Conservation (phyloP, 1,284 basidiomycete species). For the Peniophora sp. region DNA sequence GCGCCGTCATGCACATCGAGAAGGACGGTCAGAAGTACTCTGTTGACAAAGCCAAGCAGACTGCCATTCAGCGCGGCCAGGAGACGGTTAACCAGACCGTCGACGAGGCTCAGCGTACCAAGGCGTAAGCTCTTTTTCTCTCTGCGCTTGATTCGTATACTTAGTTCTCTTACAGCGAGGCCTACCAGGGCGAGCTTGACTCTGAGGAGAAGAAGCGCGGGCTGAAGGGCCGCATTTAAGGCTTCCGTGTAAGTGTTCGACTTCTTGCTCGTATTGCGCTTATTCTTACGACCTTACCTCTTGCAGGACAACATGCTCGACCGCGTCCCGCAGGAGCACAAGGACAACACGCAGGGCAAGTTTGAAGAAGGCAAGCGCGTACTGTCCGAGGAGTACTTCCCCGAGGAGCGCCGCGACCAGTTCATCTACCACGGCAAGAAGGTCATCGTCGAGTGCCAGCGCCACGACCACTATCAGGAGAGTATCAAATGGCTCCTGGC, state of each 20-base stretch:
- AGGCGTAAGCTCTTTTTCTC: constrained; percentile 10
- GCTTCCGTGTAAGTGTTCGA: constrained; percentile 21
- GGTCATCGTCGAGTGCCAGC: constrained; percentile 89
- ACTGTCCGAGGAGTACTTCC: constrained; percentile 77
- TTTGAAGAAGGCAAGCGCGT: constrained; percentile 54
- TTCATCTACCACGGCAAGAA: constrained; percentile 79
- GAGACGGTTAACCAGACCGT: constrained; percentile 11
- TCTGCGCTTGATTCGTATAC: background rate
- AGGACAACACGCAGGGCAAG: constrained; percentile 45
- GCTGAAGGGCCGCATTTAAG: constrained; percentile 39
- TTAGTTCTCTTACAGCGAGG: constrained; percentile 12
- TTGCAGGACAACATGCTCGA: constrained; percentile 37
- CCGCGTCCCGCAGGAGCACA: constrained; percentile 53
- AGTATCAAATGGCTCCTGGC: constrained; percentile 75
- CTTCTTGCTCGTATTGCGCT: background rate
- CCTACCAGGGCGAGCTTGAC: constrained; percentile 27
- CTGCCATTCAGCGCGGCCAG: constrained; percentile 13
- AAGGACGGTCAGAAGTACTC: constrained; percentile 27
- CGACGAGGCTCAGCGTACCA: constrained; percentile 24
- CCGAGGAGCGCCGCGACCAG: constrained; percentile 77
- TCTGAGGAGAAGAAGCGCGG: constrained; percentile 44
- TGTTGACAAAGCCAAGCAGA: constrained; percentile 19
- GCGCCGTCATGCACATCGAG: constrained; percentile 25
- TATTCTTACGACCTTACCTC: background rate
- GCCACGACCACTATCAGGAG: constrained; percentile 85